Evolutionary conservation across 1,284 basidiomycete species (phyloP).

Genomic region (Waitea zeae): DNA sequence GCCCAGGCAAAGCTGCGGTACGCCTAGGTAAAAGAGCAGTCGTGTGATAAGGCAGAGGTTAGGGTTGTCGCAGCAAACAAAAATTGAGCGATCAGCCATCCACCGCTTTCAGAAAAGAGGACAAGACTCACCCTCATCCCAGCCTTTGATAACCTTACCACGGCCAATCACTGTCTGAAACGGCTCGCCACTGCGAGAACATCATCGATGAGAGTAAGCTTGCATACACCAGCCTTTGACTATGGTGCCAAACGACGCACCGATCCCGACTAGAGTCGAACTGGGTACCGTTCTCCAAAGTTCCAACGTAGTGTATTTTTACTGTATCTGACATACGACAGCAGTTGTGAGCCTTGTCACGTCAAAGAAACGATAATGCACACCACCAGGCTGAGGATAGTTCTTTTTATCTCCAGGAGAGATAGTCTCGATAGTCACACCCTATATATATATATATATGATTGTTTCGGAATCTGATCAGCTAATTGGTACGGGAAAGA

Average conservation of each 20-base stretch:
- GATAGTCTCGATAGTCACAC: constrained; percentile 24
- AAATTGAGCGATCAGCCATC: constrained; percentile 5
- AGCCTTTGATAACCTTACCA: constrained; percentile 75
- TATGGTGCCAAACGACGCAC: constrained; percentile 14
- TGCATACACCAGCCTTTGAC: no score
- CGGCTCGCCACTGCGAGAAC: constrained; percentile 25
- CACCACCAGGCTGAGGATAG: constrained; percentile 31
- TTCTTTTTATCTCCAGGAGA: constrained; percentile 23
- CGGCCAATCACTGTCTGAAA: constrained; percentile 68
- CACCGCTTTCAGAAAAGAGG: constrained; percentile 3
- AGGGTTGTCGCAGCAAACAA: constrained; percentile 1
- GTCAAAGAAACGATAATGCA: constrained; percentile 7
- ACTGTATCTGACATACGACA: constrained; percentile 22
- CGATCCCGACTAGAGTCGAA: constrained; percentile 66
- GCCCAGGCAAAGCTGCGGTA: constrained; percentile 61
- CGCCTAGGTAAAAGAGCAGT: constrained; percentile 26
- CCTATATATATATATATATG: constrained; percentile 16
- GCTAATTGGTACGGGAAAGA: no score
- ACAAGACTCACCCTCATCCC: constrained; percentile 66
- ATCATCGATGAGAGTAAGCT: neutral
- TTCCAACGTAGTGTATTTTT: constrained; percentile 62
- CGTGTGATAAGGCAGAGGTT: neutral
- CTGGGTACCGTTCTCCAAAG: constrained; percentile 33
- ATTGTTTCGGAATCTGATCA: no score
- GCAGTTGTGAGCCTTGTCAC: constrained; percentile 4